Percentiles rank a stretch among this genome's conserved stretches.
Conservation (phyloP, 345 rosid species). For the Populus simonii region DNA sequence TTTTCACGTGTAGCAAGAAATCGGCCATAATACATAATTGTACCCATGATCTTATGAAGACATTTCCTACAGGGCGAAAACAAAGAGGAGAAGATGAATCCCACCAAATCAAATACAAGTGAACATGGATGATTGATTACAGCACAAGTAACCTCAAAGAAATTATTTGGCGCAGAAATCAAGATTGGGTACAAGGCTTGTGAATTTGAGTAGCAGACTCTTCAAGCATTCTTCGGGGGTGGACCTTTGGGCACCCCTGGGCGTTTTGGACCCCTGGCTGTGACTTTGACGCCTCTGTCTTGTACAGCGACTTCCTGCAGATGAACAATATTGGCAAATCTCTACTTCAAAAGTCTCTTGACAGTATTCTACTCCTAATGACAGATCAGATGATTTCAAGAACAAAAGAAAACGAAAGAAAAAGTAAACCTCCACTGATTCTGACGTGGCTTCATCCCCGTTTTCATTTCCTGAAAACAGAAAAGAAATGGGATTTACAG, state of each 20-base stretch:
- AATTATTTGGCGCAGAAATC: background rate
- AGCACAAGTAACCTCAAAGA: background rate
- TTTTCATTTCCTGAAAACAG: conserved; percentile 15
- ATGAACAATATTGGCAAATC: background rate
- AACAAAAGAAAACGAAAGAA: background rate
- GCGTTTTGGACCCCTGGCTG: conserved; percentile 13
- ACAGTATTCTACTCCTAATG: background rate
- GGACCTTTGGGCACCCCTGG: conserved; percentile 14
- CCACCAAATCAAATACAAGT: background rate
- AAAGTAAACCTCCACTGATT: conserved; percentile 9
- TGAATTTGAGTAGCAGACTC: background rate
- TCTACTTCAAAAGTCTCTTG: background rate
- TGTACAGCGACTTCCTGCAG: background rate
- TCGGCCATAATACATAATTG: no score
- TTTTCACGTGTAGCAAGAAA: no score
- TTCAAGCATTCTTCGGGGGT: conserved; percentile 20
- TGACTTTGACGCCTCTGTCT: background rate
- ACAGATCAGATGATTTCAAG: background rate
- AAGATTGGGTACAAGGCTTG: background rate
- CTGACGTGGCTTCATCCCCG: conserved; percentile 2
- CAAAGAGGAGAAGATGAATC: background rate
- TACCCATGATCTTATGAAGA: no score
- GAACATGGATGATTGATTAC: background rate
- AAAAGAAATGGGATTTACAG: background rate
- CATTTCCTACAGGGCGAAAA: no score